phyloP scores from a whole-genome alignment of 106 monocot species.

The Phalaenopsis equestris region DNA sequence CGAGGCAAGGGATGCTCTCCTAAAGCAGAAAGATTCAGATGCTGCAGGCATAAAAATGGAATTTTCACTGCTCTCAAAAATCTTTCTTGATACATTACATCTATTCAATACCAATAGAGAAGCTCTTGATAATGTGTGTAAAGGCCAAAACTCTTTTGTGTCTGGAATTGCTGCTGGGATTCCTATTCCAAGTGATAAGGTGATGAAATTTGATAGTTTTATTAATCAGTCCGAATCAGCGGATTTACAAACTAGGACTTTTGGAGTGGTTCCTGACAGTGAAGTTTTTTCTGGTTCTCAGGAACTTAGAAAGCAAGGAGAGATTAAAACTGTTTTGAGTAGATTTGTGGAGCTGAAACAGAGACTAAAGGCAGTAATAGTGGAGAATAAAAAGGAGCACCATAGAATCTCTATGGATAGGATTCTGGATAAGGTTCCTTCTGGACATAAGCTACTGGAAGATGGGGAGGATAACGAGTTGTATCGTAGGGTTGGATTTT shows the following conservation, averaged over 20 bases:
- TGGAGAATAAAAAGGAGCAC: conserved; percentile 31
- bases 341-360: conserved; percentile 25
- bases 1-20: conserved; percentile 10
- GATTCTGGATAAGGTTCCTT: conserved; percentile 70
- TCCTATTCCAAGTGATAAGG: background rate
- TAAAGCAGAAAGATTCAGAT: conserved; percentile 15
- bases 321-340: background rate
- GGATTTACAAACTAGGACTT: background rate
- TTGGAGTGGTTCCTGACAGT: background rate
- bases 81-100: conserved; percentile 21
- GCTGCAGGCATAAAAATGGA: background rate
- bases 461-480: conserved; percentile 9
- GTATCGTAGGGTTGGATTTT: background rate
- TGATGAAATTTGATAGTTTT: background rate
- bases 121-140: conserved; percentile 26
- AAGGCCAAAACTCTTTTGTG: conserved; percentile 16
- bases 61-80: conserved; percentile 11
- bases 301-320: conserved; percentile 8
- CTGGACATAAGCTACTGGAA: conserved; percentile 28
- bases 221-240: background rate
- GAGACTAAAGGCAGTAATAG: conserved; percentile 33
- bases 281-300: background rate
- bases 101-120: conserved; percentile 34
- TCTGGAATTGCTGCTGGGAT: background rate
- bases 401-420: conserved; percentile 59